These are phyloP conservation scores for Cytospora mali DNA, from an alignment of 2,329 filamentous ascomycete species.

Conservation along the genomic window DNA sequence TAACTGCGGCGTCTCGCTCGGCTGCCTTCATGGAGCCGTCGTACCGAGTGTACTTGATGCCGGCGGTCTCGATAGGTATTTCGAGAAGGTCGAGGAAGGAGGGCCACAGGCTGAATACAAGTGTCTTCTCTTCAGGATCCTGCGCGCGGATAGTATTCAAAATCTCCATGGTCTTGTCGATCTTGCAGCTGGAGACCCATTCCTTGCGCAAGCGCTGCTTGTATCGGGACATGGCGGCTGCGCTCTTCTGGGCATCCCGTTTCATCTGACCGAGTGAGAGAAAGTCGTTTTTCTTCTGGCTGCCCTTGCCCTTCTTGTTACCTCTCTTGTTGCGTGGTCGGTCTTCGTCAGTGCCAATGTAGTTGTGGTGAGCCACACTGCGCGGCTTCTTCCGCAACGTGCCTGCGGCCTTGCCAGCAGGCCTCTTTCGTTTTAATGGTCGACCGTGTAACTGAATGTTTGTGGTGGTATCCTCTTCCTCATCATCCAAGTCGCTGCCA, in stretches of 20 bases:
- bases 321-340: conserved; percentile 13
- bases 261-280: conserved; percentile 34
- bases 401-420: background rate
- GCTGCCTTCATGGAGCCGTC: conserved; percentile 36
- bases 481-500: background rate
- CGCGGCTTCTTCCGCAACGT: background rate
- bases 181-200: conserved; percentile 38
- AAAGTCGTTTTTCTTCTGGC: conserved; percentile 16
- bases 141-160: conserved; percentile 33
- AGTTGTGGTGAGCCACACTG: background rate
- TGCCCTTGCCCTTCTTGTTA: background rate
- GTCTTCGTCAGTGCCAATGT: background rate
- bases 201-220: conserved; percentile 33
- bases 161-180: conserved; percentile 36
- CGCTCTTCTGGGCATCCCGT: conserved; percentile 32
- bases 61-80: conserved; percentile 35
- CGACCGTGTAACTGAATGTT: too few species aligned
- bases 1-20: conserved; percentile 63
- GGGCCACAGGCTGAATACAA: conserved; percentile 40
- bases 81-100: conserved; percentile 40
- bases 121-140: conserved; percentile 35
- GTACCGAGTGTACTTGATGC: conserved; percentile 36
- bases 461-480: background rate
- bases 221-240: conserved; percentile 34
- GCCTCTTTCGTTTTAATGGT: conserved; percentile 5